Base-by-base conservation (phyloP, 148 eudicot genomes). In the Limonium bicolor region DNA sequence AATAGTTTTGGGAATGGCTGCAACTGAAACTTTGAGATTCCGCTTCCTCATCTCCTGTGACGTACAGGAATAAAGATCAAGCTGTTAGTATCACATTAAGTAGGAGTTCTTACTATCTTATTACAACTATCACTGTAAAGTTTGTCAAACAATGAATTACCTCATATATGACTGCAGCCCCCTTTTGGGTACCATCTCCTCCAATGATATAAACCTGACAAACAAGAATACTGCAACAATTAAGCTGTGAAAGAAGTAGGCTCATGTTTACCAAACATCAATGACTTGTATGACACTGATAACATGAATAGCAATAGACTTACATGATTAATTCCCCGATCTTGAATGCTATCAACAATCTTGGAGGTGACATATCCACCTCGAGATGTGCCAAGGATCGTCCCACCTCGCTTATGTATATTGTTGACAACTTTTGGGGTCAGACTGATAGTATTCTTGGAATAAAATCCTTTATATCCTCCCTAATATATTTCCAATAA, bases 131-230 rank as follows among this genome's bases (percentile, higher is more conserved):
- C 22, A 34, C 11, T 3, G 7, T 34, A n/a, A n/a, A n/a, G n/a
- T n/a, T 34, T 34, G 37, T 34, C 24, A 20, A 5, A 11, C 27
- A 48, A 6, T 2, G 3, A 7, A 1, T 30, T 66, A 87, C 94
- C 94, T 87, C 74, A 61, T 66, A 87, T 33, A 82, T 79, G 18
- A 63, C 81, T 7, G 85, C 61, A 49, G 96, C 94, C 46, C 96
- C 96, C 56, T 61, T 76, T 39, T 87, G 96, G 49, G 96, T 87
- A 27, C 94, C 96, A 63, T 87, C 94, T 20, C 96, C 96, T 54
- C 96, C 96, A 59, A 87, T 82, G 28, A 87, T 79, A 48, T 87
- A 87, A 44, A 87, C 96, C 96, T 87, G 33, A 44, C 1, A 39
- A 27, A 56, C 7, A 25, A 22, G 20, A 55, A 56, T 15, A 32